Base-by-base conservation (phyloP, 805 yeast genomes). In the Naumovozyma castellii region DNA sequence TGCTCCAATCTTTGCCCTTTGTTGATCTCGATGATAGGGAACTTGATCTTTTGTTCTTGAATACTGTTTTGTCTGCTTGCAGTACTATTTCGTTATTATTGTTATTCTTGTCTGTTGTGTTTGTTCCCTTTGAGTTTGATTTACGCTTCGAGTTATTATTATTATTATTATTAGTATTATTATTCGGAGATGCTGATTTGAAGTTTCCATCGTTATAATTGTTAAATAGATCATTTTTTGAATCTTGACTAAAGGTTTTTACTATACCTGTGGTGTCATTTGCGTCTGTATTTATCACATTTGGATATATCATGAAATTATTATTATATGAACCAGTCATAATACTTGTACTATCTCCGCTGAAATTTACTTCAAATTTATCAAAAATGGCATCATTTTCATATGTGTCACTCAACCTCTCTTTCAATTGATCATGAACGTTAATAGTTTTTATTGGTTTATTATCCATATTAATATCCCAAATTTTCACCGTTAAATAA, bases 331-430 rank as follows among this genome's bases (percentile, higher is more conserved):
- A 83, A 39, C 99, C 99, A 12, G 98, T 88, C 90, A 92, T 85
- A 44, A 92, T 80, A 44, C 87, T 78, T 57, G 79, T 77, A 54
- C 85, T 84, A 66, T 94, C 97, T 29, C 97, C 98, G 51, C 87
- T 75, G 57, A 92, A 87, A 52, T 80, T 92, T 46, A 88, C 95
- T 69, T 92, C 98, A 64, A 92, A 92, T 70, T 92, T 94, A 69
- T 92, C 98, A 67, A 92, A 92, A 42, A 92, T 92, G 35, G 97
- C 95, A 67, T 92, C 99, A 61, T 87, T 88, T 63, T 92, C 99
- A 68, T 94, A 92, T 34, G 97, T 87, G 62, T 94, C 97, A 67
- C 97, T 90, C 56, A 92, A 69, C 57, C 90, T 73, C 56, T 87
- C 95, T 53, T 95, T 78, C 56, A 92, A 75, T 61, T 85, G 94